phyloP scores from a whole-genome alignment of 768 basidiomycete species.

The Xerocomellus dryophilus region DNA sequence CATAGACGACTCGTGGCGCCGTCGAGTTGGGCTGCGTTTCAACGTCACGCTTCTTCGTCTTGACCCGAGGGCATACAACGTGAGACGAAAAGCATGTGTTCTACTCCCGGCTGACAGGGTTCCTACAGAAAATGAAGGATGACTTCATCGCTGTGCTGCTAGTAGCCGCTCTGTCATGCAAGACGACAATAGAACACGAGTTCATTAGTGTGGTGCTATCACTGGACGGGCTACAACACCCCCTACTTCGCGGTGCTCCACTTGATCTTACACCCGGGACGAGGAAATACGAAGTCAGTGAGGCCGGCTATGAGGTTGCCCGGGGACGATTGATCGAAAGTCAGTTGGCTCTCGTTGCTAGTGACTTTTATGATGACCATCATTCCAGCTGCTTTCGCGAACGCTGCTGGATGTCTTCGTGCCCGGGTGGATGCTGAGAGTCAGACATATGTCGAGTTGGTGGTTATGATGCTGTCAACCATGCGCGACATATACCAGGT shows the following conservation, averaged over 20 bases:
- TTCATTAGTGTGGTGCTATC: conserved; percentile 57
- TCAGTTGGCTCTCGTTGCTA: conserved; percentile 21
- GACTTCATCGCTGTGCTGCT: conserved; percentile 55
- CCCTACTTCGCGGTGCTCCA: conserved; percentile 41
- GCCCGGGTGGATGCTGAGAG: conserved; percentile 33
- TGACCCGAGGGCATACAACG: conserved; percentile 60
- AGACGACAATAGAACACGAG: conserved; percentile 53
- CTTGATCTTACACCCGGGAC: conserved; percentile 19
- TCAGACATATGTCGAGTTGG: conserved; percentile 39
- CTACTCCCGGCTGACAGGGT: neutral
- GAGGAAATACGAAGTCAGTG: conserved; percentile 32
- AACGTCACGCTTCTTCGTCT: conserved; percentile 53
- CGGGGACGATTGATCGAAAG: conserved; percentile 40
- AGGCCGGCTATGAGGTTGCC: conserved; percentile 30
- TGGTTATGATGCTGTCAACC: conserved; percentile 46
- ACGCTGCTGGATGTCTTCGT: conserved; percentile 39
- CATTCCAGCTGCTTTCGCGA: conserved; percentile 44
- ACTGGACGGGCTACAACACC: conserved; percentile 55
- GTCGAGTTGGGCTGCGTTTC: conserved; percentile 62
- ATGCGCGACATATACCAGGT: conserved; percentile 52
- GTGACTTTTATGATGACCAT: conserved; percentile 9
- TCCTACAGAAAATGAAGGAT: conserved; percentile 42
- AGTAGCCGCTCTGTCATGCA: conserved; percentile 46
- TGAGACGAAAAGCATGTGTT: conserved; percentile 31
- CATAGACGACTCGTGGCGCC: conserved; percentile 47